Evolutionary conservation across 108 stramenopile genomes (phyloP), one percentile per base, ranked within the genome.

Genomic region (Fragilaria crotonensis): DNA sequence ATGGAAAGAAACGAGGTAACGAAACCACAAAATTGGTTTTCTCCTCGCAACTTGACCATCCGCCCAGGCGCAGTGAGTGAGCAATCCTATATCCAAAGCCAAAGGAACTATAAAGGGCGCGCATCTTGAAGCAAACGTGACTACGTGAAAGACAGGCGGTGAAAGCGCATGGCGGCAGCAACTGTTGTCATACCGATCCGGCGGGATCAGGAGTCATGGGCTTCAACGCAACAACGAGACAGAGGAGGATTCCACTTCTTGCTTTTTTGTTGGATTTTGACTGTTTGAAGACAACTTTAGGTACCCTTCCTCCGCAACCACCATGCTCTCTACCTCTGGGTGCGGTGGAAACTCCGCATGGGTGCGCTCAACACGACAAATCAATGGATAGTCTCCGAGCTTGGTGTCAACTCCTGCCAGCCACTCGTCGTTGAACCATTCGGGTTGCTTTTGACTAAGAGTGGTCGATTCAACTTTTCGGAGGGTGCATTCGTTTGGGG

Each of bases 301-400:
- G 36, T 41, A 41, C 36, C 48, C 30, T 19, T 48, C 30, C 22
- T 50, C 48, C 17, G 41, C 27, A 18, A 47, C 29, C 2, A 29
- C 4, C 28, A 2, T 31, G 18, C 45, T 3, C 11, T 61, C 48
- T 51, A 28, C 2, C 21, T 50, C 48, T 1, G 73, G 73, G 41
- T 82, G 77, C 2, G 49, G 69, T 2, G 81, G 81, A 45, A 82
- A 82, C 60, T 82, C 81, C 9, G 71, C 67, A 49, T 72, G 62
- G 9, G 74, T 72, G 18, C 41, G 30, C 30, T 78, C 72, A 22
- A 82, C 77, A 14, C 66, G 63, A 62, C 81, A 82, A 22, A 82
- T 20, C 5, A 82, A 64, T n/a, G 77, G 77, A 60, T 72, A 78
- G 11, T 51, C 30, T 31, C 61, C 68, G 0, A 61, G 26, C 7